Evolutionary conservation across 2,329 filamentous ascomycete genomes (phyloP).

Genomic region (Fusarium sambucinum): DNA sequence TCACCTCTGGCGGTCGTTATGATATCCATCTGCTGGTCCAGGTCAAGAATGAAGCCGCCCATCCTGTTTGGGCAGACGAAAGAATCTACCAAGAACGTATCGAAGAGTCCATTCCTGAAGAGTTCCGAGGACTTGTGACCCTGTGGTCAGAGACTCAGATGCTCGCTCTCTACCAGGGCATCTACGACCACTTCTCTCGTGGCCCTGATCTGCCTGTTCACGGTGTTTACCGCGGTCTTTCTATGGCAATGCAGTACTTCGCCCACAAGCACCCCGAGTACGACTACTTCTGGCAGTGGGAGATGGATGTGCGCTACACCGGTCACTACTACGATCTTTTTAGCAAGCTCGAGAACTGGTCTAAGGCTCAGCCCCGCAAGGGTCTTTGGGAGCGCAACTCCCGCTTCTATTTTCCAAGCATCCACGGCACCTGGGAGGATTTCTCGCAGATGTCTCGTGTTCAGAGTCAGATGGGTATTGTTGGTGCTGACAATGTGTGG

Average conservation of each 20-base stretch:
- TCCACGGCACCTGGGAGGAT: conserved; percentile 83
- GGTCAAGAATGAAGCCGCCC: conserved; percentile 78
- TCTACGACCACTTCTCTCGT: conserved; percentile 79
- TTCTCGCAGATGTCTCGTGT: conserved; percentile 80
- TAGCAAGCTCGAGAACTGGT: conserved; percentile 76
- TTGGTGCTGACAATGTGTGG: conserved; percentile 76
- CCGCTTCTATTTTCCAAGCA: conserved; percentile 80
- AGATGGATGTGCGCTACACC: conserved; percentile 92
- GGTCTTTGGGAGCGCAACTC: conserved; percentile 84
- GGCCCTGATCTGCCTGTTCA: conserved; percentile 81
- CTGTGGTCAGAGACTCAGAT: conserved; percentile 97
- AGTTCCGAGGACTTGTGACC: conserved; percentile 89
- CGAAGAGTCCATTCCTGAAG: conserved; percentile 77
- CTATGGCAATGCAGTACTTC: conserved; percentile 96
- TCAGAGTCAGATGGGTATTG: conserved; percentile 77
- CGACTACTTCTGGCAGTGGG: conserved; percentile 94
- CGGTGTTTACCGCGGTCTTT: conserved; percentile 90
- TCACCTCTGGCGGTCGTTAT: conserved; percentile 87
- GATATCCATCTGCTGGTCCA: conserved; percentile 88
- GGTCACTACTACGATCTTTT: conserved; percentile 86
- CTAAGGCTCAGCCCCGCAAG: conserved; percentile 79
- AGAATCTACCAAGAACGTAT: conserved; percentile 76
- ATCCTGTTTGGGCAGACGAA: conserved; percentile 83
- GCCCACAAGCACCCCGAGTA: conserved; percentile 89
- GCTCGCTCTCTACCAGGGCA: conserved; percentile 87